These are phyloP conservation scores for Amborella trichopoda DNA, from an alignment of 164 flowering plant species.

Conservation along the genomic window DNA sequence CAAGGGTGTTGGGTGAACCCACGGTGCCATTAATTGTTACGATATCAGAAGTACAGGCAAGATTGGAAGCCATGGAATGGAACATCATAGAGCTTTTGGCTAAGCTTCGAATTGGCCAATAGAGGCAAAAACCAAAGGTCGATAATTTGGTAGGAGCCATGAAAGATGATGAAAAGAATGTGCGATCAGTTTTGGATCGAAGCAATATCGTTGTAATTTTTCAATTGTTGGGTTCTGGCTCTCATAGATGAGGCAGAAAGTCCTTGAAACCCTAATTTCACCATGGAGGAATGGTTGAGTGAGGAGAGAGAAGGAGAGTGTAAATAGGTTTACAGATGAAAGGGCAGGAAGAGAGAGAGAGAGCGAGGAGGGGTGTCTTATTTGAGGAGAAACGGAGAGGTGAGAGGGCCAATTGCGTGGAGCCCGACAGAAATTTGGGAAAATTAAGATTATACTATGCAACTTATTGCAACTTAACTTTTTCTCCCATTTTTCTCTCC, in stretches of 20 bases:
- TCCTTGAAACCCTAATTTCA: too few relatives aligned
- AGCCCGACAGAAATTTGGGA: too few relatives aligned
- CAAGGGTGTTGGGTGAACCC: slow-evolving; percentile 62
- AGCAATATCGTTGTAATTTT: slow-evolving; percentile 52
- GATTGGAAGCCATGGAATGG: slow-evolving; percentile 5
- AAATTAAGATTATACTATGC: too few relatives aligned
- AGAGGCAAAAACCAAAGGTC: slow-evolving; percentile 64
- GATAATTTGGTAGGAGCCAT: slow-evolving; percentile 47
- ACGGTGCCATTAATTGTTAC: slow-evolving; percentile 28
- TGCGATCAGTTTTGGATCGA: slow-evolving; percentile 39
- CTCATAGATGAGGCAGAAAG: slow-evolving; percentile 54
- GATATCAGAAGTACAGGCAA: slow-evolving; percentile 19
- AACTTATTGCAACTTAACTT: too few relatives aligned
- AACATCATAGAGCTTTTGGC: slow-evolving; percentile 54
- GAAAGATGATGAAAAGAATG: slow-evolving; percentile 57
- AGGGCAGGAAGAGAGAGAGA: too few relatives aligned
- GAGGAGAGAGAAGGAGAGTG: too few relatives aligned
- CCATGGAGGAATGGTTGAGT: too few relatives aligned
- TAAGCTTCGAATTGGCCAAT: slow-evolving; percentile 72
- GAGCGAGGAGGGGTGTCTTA: too few relatives aligned
- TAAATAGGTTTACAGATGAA: too few relatives aligned
- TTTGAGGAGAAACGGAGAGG: too few relatives aligned
- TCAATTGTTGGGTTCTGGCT: slow-evolving; percentile 53
- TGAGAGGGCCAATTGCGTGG: too few relatives aligned
- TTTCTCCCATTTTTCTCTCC: too few relatives aligned